These are phyloP conservation scores for Taiwanofungus camphoratus DNA, from an alignment of 1,284 basidiomycete genomes.

Conservation along the genomic window DNA sequence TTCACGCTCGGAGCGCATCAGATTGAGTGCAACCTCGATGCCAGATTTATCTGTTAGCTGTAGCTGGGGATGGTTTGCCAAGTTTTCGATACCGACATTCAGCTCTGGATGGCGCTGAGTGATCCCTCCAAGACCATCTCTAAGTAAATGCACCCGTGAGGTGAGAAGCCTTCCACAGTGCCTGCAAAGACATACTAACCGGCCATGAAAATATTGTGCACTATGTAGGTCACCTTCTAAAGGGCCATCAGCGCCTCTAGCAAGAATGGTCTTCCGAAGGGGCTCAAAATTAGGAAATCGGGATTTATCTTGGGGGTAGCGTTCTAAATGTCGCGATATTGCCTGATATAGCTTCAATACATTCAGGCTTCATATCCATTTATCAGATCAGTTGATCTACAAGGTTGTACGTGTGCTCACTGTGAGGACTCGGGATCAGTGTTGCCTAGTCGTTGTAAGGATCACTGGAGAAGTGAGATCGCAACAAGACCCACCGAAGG, in stretches of 20 bases:
- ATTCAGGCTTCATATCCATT: conserved; percentile 50
- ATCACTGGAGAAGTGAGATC: background rate
- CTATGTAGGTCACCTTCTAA: conserved; percentile 72
- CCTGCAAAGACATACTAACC: too few relatives aligned
- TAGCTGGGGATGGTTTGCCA: conserved; percentile 42
- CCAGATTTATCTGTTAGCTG: conserved; percentile 44
- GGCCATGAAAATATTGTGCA: conserved; percentile 86
- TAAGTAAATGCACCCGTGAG: conserved; percentile 20
- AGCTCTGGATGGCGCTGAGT: conserved; percentile 72
- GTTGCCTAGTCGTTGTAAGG: conserved; percentile 44
- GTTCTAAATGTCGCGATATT: conserved; percentile 59
- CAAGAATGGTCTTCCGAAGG: conserved; percentile 53
- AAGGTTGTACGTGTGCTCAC: conserved; percentile 31
- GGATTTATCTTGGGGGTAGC: conserved; percentile 45
- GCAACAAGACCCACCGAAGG: conserved; percentile 55
- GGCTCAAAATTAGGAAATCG: conserved; percentile 60
- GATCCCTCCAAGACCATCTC: conserved; percentile 81
- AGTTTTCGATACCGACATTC: conserved; percentile 33
- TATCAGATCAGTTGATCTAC: background rate
- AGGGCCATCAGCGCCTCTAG: conserved; percentile 65
- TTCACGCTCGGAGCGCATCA: conserved; percentile 55
- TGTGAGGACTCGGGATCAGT: conserved; percentile 58
- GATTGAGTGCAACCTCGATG: conserved; percentile 61
- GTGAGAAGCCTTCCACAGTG: conserved; percentile 16
- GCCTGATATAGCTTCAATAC: conserved; percentile 76